These are phyloP conservation scores for Colletotrichum tamarilloi DNA, from an alignment of 2,329 filamentous ascomycete genomes.

Conservation along the genomic window DNA sequence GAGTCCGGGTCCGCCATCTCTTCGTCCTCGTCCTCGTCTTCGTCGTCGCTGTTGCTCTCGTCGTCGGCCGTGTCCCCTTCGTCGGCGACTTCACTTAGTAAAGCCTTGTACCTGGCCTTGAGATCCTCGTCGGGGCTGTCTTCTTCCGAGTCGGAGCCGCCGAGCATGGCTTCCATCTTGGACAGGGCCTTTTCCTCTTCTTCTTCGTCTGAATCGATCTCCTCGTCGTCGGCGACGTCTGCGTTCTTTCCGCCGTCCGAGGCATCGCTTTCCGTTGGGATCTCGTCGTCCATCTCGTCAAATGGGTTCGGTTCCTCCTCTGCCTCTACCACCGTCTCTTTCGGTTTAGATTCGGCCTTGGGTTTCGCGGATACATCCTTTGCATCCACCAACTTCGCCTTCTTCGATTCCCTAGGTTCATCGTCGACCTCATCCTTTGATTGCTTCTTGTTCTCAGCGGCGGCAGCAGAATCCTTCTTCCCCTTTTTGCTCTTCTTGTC, in stretches of 20 bases:
- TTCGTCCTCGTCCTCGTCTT: conserved; percentile 42
- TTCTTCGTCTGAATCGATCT: conserved; percentile 37
- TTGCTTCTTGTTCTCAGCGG: conserved; percentile 44
- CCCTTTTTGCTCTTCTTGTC: conserved; percentile 51
- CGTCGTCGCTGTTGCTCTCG: conserved; percentile 46
- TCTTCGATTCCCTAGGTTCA: conserved; percentile 44
- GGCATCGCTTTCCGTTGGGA: conserved; percentile 37
- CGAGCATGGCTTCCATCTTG: conserved; percentile 59
- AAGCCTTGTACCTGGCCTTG: conserved; percentile 56
- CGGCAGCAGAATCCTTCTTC: conserved; percentile 40
- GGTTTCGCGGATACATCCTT: conserved; percentile 39
- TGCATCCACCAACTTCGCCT: conserved; percentile 38
- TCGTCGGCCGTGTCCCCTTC: conserved; percentile 45
- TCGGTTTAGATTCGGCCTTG: conserved; percentile 46
- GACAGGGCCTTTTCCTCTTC: conserved; percentile 50
- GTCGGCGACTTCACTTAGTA: conserved; percentile 57
- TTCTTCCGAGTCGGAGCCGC: conserved; percentile 56
- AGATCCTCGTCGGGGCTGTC: conserved; percentile 50
- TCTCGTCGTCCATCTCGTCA: conserved; percentile 34
- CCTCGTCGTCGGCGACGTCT: conserved; percentile 42
- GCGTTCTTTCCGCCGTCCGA: conserved; percentile 40
- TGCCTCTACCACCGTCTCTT: conserved; percentile 41
- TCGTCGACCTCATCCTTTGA: conserved; percentile 41
- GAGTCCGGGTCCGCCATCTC: conserved; percentile 46
- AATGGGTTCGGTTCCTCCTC: conserved; percentile 43